These are phyloP conservation scores for Plantago rigida DNA, from an alignment of 305 asterid genomes.

Conservation along the genomic window DNA sequence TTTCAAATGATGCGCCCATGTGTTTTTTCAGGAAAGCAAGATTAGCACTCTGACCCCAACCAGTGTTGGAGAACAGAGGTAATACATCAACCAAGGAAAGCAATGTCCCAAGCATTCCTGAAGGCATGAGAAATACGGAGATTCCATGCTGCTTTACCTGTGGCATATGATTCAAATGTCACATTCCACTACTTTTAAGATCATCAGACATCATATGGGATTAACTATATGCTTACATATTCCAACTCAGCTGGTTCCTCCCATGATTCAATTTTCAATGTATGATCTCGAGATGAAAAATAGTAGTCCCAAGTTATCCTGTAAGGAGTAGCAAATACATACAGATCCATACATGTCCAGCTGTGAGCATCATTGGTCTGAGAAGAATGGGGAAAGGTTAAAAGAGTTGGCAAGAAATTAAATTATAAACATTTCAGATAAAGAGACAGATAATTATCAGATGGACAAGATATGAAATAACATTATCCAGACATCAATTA, in stretches of 20 bases:
- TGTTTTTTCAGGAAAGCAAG: slow-evolving; percentile 75
- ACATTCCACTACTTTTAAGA: slow-evolving; percentile 17
- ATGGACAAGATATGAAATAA: slow-evolving; percentile 3
- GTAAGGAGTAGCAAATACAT: slow-evolving; percentile 97
- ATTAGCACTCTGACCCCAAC: slow-evolving; percentile 94
- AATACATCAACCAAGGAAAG: slow-evolving; percentile 85
- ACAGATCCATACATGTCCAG: slow-evolving; percentile 98
- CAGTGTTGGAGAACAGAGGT: slow-evolving; percentile 89
- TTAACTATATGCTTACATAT: slow-evolving; percentile 41
- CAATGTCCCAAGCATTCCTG: slow-evolving; percentile 99
- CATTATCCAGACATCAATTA: background rate
- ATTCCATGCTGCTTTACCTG: slow-evolving; percentile 95
- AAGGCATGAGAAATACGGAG: slow-evolving; percentile 96
- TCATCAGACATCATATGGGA: background rate
- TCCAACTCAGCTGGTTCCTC: slow-evolving; percentile 90
- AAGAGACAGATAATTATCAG: background rate
- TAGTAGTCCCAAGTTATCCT: slow-evolving; percentile 94
- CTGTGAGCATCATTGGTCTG: slow-evolving; percentile 91
- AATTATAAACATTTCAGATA: background rate
- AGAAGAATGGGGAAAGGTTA: slow-evolving; percentile 10
- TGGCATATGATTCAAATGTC: slow-evolving; percentile 26
- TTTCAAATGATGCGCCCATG: slow-evolving; percentile 92
- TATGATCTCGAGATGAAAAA: slow-evolving; percentile 73
- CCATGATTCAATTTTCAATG: slow-evolving; percentile 72
- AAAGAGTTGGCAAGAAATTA: slow-evolving; percentile 8